phyloP scores from a whole-genome alignment of 768 basidiomycete genomes.

The Lentinula sp. region DNA sequence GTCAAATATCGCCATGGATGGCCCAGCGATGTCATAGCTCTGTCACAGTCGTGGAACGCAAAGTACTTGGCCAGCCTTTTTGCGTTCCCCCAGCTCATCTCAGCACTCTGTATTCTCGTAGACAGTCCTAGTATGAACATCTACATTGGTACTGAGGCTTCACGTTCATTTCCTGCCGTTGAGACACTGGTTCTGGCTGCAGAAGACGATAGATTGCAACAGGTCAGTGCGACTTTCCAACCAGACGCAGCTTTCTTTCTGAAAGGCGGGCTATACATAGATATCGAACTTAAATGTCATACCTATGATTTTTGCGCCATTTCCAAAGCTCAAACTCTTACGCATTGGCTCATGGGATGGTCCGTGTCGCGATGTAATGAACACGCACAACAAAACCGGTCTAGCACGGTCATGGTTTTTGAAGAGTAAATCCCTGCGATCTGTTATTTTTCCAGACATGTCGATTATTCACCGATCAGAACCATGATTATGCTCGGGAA shows the following conservation, averaged over 20 bases:
- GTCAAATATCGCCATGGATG: neutral
- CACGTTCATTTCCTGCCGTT: constrained; percentile 12
- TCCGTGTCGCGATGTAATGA: neutral
- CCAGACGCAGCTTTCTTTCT: neutral
- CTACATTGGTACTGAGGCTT: constrained; percentile 12
- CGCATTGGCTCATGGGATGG: neutral
- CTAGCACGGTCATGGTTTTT: neutral
- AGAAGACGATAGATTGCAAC: neutral
- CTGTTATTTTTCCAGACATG: constrained; percentile 1
- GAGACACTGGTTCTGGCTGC: neutral
- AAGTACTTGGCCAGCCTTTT: neutral
- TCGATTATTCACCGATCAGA: neutral
- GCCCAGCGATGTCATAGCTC: neutral
- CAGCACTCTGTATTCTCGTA: neutral
- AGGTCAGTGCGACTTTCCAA: neutral
- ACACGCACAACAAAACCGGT: neutral
- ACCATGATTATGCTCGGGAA: too few relatives aligned
- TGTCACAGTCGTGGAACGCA: neutral
- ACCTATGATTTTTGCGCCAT: neutral
- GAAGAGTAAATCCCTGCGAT: neutral
- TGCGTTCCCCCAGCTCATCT: neutral
- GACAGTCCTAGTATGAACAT: neutral
- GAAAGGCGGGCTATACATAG: neutral
- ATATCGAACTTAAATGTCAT: neutral
- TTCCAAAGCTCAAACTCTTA: neutral